These are phyloP conservation scores for Mycena sanguinolenta DNA, from an alignment of 768 basidiomycete species.

Conservation along the genomic window DNA sequence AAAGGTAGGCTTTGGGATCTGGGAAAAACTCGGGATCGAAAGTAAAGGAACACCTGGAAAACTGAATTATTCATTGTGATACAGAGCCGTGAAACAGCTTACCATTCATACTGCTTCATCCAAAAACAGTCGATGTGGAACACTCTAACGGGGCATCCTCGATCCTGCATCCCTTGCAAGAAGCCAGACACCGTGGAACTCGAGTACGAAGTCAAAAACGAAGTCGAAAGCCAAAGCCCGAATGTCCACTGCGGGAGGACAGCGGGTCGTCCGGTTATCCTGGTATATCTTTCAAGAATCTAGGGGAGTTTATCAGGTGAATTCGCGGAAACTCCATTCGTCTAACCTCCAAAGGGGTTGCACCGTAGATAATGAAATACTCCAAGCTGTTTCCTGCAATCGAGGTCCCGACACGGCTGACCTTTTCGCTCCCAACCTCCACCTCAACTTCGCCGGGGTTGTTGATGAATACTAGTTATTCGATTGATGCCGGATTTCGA, in stretches of 20 bases:
- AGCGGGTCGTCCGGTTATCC: constrained; percentile 75
- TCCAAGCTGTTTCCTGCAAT: constrained; percentile 75
- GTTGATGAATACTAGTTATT: constrained; percentile 70
- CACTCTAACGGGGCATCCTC: constrained; percentile 73
- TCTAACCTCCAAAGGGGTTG: constrained; percentile 72
- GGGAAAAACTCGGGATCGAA: constrained; percentile 85
- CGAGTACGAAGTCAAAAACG: constrained; percentile 80
- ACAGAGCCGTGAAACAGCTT: constrained; percentile 23
- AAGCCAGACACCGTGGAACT: constrained; percentile 77
- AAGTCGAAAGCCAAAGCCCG: constrained; percentile 84
- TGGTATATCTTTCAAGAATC: constrained; percentile 73
- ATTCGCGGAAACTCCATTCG: neutral
- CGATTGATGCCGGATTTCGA: neutral
- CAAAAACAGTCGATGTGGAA: constrained; percentile 86
- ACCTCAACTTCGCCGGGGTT: constrained; percentile 83
- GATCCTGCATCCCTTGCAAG: constrained; percentile 77
- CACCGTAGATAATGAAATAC: constrained; percentile 80
- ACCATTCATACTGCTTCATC: constrained; percentile 82
- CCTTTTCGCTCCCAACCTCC: constrained; percentile 78
- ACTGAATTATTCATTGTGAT: constrained; percentile 36
- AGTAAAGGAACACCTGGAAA: constrained; percentile 75
- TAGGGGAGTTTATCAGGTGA: constrained; percentile 38
- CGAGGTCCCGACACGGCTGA: constrained; percentile 73
- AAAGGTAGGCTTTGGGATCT: constrained; percentile 73
- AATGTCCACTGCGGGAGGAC: constrained; percentile 81